These are phyloP conservation scores for Phytophthora ramorum DNA, from an alignment of 352 stramenopile genomes.

Conservation along the genomic window DNA sequence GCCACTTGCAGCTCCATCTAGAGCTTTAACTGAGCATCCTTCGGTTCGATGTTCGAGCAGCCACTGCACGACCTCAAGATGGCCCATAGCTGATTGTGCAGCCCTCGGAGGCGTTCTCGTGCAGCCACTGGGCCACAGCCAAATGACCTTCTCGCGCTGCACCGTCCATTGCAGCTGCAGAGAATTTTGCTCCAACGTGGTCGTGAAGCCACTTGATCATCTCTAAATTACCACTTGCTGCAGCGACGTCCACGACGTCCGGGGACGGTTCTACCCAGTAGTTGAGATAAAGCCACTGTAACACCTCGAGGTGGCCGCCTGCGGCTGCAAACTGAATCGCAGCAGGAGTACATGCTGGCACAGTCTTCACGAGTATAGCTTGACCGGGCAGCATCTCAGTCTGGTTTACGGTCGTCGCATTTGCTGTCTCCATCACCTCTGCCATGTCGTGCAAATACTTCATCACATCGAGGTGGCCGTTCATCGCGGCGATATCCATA, in stretches of 20 bases:
- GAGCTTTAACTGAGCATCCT: slow-evolving; percentile 31
- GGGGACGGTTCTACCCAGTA: slow-evolving; percentile 24
- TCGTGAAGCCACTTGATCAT: slow-evolving; percentile 39
- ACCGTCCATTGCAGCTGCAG: slow-evolving; percentile 25
- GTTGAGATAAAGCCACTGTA: slow-evolving; percentile 43
- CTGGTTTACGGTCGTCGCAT: not conserved
- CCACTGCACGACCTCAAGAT: slow-evolving; percentile 35
- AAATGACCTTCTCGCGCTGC: slow-evolving; percentile 33
- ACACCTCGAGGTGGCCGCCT: slow-evolving; percentile 24
- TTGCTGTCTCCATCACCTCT: slow-evolving; percentile 21
- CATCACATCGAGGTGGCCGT: slow-evolving; percentile 40
- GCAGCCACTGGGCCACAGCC: slow-evolving; percentile 29
- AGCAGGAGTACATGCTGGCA: slow-evolving; percentile 19
- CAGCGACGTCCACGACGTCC: slow-evolving; percentile 32
- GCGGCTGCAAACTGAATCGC: slow-evolving; percentile 27
- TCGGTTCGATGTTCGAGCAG: slow-evolving; percentile 27
- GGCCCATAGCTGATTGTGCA: slow-evolving; percentile 33
- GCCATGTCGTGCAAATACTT: slow-evolving; percentile 31
- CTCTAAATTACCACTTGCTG: slow-evolving; percentile 28
- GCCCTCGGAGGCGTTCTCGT: slow-evolving; percentile 26
- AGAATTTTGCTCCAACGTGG: slow-evolving; percentile 21
- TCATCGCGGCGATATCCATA: slow-evolving; percentile 38
- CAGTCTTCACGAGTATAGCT: slow-evolving; percentile 7
- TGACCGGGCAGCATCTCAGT: not conserved
- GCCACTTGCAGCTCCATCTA: too few species aligned